Conservation (phyloP, 768 basidiomycete genomes). For the Coprinopsis marcescibilis region DNA sequence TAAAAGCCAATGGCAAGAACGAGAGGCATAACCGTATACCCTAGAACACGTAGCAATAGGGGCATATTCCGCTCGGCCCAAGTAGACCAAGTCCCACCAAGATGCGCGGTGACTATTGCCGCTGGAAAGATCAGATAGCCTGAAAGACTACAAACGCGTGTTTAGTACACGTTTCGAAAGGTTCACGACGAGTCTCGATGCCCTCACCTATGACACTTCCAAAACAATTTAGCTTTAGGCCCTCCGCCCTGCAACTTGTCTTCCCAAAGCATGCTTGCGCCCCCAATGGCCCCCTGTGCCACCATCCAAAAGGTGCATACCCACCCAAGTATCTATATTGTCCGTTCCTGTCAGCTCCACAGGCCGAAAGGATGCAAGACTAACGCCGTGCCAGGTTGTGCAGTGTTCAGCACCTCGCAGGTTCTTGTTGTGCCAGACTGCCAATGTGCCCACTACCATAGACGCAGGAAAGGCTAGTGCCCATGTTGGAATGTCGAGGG, state of each 20-base stretch:
- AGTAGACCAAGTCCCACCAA: slow-evolving; percentile 66
- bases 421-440: slow-evolving; percentile 60
- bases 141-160: too few species aligned
- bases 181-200: too few species aligned
- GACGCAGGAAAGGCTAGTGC: slow-evolving; percentile 51
- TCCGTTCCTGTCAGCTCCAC: background rate
- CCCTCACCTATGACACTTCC: slow-evolving; percentile 90
- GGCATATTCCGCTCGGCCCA: slow-evolving; percentile 44
- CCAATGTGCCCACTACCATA: slow-evolving; percentile 53
- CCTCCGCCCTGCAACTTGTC: slow-evolving; percentile 70
- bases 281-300: slow-evolving; percentile 57
- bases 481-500: too few species aligned
- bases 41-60: slow-evolving; percentile 37
- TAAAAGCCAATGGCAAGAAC: slow-evolving; percentile 39
- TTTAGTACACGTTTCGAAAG: too few species aligned
- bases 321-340: slow-evolving; percentile 57
- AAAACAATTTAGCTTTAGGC: slow-evolving; percentile 62
- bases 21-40: slow-evolving; percentile 52
- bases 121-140: slow-evolving; percentile 67
- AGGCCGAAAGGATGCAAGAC: slow-evolving; percentile 18
- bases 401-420: slow-evolving; percentile 50
- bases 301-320: slow-evolving; percentile 55
- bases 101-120: slow-evolving; percentile 54
- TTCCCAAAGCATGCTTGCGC: slow-evolving; percentile 70
- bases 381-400: slow-evolving; percentile 70